Conservation (phyloP, 2,329 filamentous ascomycete genomes). For the Hypoxylon sp. region DNA sequence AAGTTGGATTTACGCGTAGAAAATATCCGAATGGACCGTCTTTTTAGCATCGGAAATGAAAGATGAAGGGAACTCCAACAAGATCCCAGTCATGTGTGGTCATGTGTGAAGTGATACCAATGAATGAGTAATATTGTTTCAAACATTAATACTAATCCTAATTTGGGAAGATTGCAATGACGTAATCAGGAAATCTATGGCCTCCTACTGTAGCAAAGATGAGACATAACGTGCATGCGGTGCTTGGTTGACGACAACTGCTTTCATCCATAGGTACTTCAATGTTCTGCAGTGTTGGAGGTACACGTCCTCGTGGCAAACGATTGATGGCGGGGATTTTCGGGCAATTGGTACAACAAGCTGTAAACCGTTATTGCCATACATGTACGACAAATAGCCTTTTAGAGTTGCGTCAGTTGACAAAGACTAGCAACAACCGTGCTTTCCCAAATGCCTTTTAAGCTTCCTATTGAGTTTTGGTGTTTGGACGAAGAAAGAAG, state of each 20-base stretch:
- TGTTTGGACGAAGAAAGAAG: neutral
- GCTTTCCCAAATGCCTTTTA: neutral
- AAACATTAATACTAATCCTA: slow-evolving; percentile 5
- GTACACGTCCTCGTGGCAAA: neutral
- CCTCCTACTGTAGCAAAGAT: neutral
- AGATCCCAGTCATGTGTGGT: neutral
- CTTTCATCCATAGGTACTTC: slow-evolving; percentile 10
- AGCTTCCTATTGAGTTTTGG: neutral
- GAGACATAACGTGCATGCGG: slow-evolving; percentile 14
- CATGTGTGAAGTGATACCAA: neutral
- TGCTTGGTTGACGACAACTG: slow-evolving; percentile 7
- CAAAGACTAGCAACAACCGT: neutral
- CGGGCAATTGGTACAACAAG: neutral
- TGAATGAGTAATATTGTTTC: slow-evolving; percentile 2
- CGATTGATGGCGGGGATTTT: neutral
- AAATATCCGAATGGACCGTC: neutral
- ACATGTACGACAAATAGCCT: neutral
- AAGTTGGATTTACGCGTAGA: slow-evolving; percentile 6
- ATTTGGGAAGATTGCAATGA: slow-evolving; percentile 14
- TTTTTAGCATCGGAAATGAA: slow-evolving; percentile 2
- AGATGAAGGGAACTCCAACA: slow-evolving; percentile 3
- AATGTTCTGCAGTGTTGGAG: neutral
- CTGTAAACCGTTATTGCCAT: neutral
- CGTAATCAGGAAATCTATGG: slow-evolving; percentile 2
- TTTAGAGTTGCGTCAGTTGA: slow-evolving; percentile 1